Conservation (phyloP, 148 eudicot species). For the Drosera capensis region DNA sequence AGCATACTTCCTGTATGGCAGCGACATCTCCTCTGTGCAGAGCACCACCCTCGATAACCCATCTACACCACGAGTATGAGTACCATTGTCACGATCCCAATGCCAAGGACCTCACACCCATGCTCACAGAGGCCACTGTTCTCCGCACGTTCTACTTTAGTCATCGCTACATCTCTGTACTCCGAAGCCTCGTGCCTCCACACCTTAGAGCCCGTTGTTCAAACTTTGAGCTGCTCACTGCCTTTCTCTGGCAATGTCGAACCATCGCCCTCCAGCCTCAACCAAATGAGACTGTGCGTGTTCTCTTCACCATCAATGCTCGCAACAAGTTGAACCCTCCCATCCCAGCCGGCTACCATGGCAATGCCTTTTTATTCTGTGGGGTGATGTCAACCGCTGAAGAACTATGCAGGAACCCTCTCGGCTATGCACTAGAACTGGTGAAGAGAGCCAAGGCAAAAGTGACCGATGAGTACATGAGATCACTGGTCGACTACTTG, state of each 20-base stretch:
- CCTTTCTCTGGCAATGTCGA: slow-evolving; percentile 26
- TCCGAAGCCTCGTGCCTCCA: slow-evolving; percentile 1
- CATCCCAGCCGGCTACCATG: slow-evolving; percentile 30
- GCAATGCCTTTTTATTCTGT: slow-evolving; percentile 20
- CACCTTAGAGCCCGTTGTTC: slow-evolving; percentile 1
- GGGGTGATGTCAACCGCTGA: slow-evolving; percentile 20
- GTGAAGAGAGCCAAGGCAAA: slow-evolving; percentile 22
- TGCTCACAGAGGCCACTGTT: slow-evolving; percentile 1
- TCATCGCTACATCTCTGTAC: not conserved
- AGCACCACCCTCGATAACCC: slow-evolving; percentile 14
- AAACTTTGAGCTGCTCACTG: slow-evolving; percentile 23
- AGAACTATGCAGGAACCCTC: slow-evolving; percentile 12
- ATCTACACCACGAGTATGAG: slow-evolving; percentile 18
- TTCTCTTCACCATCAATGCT: slow-evolving; percentile 10
- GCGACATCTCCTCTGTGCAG: slow-evolving; percentile 18
- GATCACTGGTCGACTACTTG: slow-evolving; percentile 24
- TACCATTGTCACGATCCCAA: slow-evolving; percentile 4
- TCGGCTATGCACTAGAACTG: slow-evolving; percentile 27
- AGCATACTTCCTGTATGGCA: slow-evolving; percentile 23
- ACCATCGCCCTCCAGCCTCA: slow-evolving; percentile 23
- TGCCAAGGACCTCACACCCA: not conserved
- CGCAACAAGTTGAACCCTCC: slow-evolving; percentile 16
- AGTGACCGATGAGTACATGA: slow-evolving; percentile 28
- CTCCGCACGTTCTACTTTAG: slow-evolving; percentile 5
- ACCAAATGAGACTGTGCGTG: slow-evolving; percentile 19